Base-by-base conservation (phyloP, 768 basidiomycete species). In the Brasilioporus rufonigricans region DNA sequence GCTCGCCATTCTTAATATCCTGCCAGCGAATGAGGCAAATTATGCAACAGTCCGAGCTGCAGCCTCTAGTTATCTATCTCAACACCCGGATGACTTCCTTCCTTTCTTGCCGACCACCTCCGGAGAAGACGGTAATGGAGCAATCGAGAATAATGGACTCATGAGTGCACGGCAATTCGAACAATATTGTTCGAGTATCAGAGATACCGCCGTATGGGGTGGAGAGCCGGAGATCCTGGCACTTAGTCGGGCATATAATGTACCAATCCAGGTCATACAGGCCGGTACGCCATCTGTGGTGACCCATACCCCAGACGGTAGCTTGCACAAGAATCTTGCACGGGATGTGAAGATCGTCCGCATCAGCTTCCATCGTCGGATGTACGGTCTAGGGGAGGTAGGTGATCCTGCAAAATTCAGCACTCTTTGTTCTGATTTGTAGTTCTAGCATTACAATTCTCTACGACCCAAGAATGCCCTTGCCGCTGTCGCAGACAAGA, bases 161-260 rank as follows among this genome's bases (percentile, higher is more conserved):
- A 93, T 98, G 86, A 81, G 76, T 12, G 77, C 74, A 21, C 65
- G 70, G 41, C 77, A 86, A 64, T 93, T 89, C 62, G 74, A 80
- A 47, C 73, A 74, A 50, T 98, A 99, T 68, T 97, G 94, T 67
- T 71, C 74, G 52, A 77, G 80, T 12, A 85, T 99, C 27, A 84
- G 85, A 39, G 79, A 87, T 67, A 95, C 93, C 23, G 87, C 84
- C n/a, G 81, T 85, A 29, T 98, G 97, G 97, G 97, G 97, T 46
- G 96, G 97, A 33, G 94, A 98, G 74, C 95, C 93, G 8, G 97
- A 98, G 79, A 93, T 99, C 31, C 79, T 89, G 61, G 97, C 97
- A 4, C 76, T 98, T 16, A 87, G 88, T 66, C 78, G 87, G 48
- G 83, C 85, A 29, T 98, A 82, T 69, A 80, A 85, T 51, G 74